Percentiles rank a stretch among this genome's conserved stretches.
Conservation (phyloP, 306 rosid genomes). For the Nissolia schottii region DNA sequence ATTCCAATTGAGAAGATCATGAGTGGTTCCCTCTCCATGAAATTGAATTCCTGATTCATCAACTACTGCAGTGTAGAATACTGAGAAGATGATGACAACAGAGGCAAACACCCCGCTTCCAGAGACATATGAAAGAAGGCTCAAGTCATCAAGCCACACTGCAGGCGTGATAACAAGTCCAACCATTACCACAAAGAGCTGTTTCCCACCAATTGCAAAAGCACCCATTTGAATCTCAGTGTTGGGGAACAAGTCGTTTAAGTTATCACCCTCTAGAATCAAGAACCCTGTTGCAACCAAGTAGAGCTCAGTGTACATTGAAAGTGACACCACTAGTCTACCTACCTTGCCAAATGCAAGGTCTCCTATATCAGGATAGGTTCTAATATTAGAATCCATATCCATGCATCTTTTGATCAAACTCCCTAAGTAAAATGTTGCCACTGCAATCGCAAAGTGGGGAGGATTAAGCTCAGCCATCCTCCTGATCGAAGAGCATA, state of each 20-base stretch:
- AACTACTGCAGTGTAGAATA: slow-evolving; percentile 50
- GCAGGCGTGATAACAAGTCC: slow-evolving; percentile 62
- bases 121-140: slow-evolving; percentile 67
- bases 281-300: slow-evolving; percentile 70
- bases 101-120: slow-evolving; percentile 87
- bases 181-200: slow-evolving; percentile 46
- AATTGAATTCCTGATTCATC: slow-evolving; percentile 58
- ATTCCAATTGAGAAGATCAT: slow-evolving; percentile 40
- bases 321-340: slow-evolving; percentile 37
- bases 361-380: slow-evolving; percentile 70
- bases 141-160: slow-evolving; percentile 72
- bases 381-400: slow-evolving; percentile 39
- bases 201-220: slow-evolving; percentile 36
- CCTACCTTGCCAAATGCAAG: slow-evolving; percentile 72
- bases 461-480: slow-evolving; percentile 63
- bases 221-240: slow-evolving; percentile 33
- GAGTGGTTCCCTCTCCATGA: slow-evolving; percentile 42
- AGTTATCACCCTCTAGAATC: slow-evolving; percentile 80
- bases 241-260: slow-evolving; percentile 46
- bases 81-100: slow-evolving; percentile 46
- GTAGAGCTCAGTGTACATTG: slow-evolving; percentile 67
- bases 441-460: slow-evolving; percentile 40
- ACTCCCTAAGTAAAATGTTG: slow-evolving; percentile 54
- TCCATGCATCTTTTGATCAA: slow-evolving; percentile 82
- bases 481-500: slow-evolving; percentile 84